Evolutionary conservation across 2,329 filamentous ascomycete genomes (phyloP), one percentile per base, ranked within the genome.

Genomic region (Colletotrichum sp.): DNA sequence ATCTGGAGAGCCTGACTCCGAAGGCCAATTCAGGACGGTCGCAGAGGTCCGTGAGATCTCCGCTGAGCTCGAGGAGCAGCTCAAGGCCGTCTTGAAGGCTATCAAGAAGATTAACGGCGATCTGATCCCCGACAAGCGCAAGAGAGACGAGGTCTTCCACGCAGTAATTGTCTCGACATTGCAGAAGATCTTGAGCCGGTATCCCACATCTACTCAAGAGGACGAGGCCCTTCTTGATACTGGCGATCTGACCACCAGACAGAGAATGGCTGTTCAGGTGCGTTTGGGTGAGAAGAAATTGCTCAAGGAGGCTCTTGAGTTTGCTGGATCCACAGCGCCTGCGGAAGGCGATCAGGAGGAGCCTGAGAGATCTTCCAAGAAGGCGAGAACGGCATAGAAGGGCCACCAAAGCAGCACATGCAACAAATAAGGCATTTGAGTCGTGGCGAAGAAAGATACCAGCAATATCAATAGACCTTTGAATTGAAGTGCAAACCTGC

Each of bases 251-350:
- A 77, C 77, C 5, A 79, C 84, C 34, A 85, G 89, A 66, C 82
- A 83, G 16, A 86, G 84, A 58, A 94, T 94, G 92, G 94, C 94
- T 0, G 80, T 92, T 27, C 86, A 90, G 66, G 93, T 96, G 43
- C 90, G 94, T 75, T 84, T 93, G 4, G 94, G 94, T 16, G 94
- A 96, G 84, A 95, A 95, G 82, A 88, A 89, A 78, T 86, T 96
- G 8, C 81, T 96, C 28, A 84, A 87, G 71, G 88, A 91, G 79
- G 87, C 92, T 2, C 74, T 76, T 10, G 77, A 84, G 64, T 83
- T 82, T 77, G 81, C 55, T 30, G 30, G 68, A 27, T 75, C 86
- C 25, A 71, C 71, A 27, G 66, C 66, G 22, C 43, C 60, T 13
- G 25, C 39, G 10, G 77, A 72, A 27, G 76, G 36, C 12, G 76